Conservation (phyloP, 2,329 filamentous ascomycete genomes). For the Leptographium lundbergii region DNA sequence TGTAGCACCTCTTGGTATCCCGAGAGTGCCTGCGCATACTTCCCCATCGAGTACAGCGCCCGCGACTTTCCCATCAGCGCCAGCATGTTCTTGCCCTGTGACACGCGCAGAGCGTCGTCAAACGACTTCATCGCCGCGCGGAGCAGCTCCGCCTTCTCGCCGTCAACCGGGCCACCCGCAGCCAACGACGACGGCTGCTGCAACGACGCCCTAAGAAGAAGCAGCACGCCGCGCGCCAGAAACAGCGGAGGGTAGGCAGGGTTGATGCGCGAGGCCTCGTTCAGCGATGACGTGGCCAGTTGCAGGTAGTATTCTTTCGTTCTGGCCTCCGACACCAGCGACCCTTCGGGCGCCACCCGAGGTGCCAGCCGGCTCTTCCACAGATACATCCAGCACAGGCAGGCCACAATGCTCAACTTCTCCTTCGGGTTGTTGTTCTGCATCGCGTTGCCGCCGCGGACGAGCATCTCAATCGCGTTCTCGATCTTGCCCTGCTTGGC, state of each 20-base stretch:
- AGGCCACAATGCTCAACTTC: constrained; percentile 71
- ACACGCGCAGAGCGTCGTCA: constrained; percentile 81
- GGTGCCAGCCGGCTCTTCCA: constrained; percentile 76
- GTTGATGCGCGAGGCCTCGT: constrained; percentile 90
- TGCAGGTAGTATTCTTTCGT: constrained; percentile 92
- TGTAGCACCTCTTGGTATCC: constrained; percentile 78
- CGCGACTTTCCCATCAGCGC: constrained; percentile 83
- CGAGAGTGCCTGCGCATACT: constrained; percentile 71
- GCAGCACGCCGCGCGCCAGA: constrained; percentile 79
- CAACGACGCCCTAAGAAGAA: constrained; percentile 75
- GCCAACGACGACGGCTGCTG: constrained; percentile 60
- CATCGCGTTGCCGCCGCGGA: constrained; percentile 60
- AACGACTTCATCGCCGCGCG: constrained; percentile 85
- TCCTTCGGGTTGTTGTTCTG: constrained; percentile 64
- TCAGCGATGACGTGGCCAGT: constrained; percentile 78
- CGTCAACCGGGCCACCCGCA: constrained; percentile 40
- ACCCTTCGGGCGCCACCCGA: constrained; percentile 47
- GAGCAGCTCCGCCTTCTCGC: constrained; percentile 65
- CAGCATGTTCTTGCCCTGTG: constrained; percentile 79
- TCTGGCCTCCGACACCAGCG: constrained; percentile 57
- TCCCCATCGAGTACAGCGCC: constrained; percentile 73
- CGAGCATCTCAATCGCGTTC: constrained; percentile 61
- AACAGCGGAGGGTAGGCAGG: constrained; percentile 85
- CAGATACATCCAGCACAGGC: constrained; percentile 82
- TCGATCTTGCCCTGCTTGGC: constrained; percentile 92